A percentile compares a stretch with the other conserved stretches of the same genome.
phyloP scores from a whole-genome alignment of 73 alveolate genomes.

The Paramecium octaurelia region DNA sequence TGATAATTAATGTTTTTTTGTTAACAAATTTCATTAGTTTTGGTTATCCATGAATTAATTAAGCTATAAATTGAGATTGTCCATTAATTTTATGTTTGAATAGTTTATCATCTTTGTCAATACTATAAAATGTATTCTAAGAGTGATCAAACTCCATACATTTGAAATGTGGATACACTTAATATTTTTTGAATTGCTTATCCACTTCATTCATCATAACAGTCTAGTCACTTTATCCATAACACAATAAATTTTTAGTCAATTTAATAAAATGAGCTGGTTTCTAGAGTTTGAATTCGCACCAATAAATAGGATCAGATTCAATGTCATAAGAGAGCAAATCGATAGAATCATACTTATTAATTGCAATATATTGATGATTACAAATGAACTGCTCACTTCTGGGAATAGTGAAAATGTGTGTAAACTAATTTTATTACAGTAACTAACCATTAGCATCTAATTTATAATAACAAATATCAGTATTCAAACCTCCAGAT shows the following conservation, averaged over 20 bases:
- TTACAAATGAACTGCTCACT: not conserved
- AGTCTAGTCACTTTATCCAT: not conserved
- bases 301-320: not conserved
- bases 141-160: not conserved
- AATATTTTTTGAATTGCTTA: not conserved
- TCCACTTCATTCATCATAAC: not conserved
- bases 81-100: not conserved
- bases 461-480: not conserved
- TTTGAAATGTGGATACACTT: conserved; percentile 8
- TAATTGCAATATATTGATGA: not conserved
- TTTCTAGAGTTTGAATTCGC: not conserved
- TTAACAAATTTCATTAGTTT: not conserved
- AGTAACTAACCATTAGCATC: not conserved
- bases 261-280: conserved; percentile 45
- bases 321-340: not conserved
- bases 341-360: not conserved
- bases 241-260: not conserved
- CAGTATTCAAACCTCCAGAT: conserved; percentile 38
- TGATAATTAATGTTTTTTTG: not conserved
- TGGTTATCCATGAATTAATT: conserved; percentile 26
- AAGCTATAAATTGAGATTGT: too few species aligned
- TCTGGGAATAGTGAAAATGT: not conserved
- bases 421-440: not conserved
- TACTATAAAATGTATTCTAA: not conserved
- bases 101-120: conserved; percentile 28